Evolutionary conservation across 768 basidiomycete genomes (phyloP).

Genomic region (Scleroderma bovista): DNA sequence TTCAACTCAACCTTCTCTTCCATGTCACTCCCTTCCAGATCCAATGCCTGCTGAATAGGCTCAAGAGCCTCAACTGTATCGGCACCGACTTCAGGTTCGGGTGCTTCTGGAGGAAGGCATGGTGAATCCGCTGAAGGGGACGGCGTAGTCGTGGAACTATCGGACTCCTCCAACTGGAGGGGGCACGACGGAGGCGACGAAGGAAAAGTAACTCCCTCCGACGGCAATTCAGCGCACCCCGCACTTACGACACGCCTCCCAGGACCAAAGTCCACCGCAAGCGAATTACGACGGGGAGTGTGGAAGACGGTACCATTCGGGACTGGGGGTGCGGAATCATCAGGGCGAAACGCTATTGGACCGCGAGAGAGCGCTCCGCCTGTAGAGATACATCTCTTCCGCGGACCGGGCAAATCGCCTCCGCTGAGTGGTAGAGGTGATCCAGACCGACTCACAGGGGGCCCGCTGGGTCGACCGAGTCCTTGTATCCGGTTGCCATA

Average conservation of each 20-base stretch:
- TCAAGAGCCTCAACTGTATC: neutral
- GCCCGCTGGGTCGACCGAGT: constrained; percentile 19
- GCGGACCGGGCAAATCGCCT: constrained; percentile 14
- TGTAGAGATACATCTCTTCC: constrained; percentile 28
- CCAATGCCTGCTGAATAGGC: neutral
- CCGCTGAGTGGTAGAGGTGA: constrained; percentile 13
- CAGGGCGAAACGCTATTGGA: constrained; percentile 7
- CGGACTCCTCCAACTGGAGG: constrained; percentile 8
- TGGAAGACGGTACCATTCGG: constrained; percentile 8
- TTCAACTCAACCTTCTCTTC: neutral
- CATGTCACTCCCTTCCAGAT: neutral
- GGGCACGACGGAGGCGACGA: constrained; percentile 1
- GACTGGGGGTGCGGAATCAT: constrained; percentile 22
- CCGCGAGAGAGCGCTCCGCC: constrained; percentile 15
- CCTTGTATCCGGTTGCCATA: constrained; percentile 66
- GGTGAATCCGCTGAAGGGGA: neutral
- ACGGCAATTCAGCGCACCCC: constrained; percentile 4
- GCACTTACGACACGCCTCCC: constrained; percentile 17
- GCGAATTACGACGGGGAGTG: constrained; percentile 23
- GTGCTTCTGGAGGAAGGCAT: neutral
- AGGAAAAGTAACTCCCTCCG: constrained; percentile 2
- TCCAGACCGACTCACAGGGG: constrained; percentile 12
- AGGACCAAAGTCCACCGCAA: constrained; percentile 20
- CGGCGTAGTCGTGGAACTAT: neutral
- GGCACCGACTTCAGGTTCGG: neutral